Percentiles rank a stretch among this genome's conserved stretches.
Conservation (phyloP, 2,329 filamentous ascomycete genomes). For the Xylaria sp. region DNA sequence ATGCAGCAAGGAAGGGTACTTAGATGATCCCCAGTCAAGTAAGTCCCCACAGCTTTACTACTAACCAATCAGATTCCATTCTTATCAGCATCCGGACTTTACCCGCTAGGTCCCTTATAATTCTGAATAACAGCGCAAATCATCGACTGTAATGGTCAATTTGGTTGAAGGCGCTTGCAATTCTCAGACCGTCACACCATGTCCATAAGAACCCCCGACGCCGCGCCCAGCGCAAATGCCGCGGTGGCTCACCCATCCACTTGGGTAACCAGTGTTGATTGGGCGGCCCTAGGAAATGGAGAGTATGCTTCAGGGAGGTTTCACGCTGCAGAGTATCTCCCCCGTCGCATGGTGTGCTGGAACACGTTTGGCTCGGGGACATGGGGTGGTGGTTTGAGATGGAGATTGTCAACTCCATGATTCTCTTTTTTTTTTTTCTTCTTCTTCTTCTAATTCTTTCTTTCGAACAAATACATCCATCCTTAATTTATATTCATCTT, state of each 20-base stretch:
- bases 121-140: slow-evolving; percentile 23
- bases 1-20: background rate
- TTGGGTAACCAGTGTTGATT: slow-evolving; percentile 74
- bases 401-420: slow-evolving; percentile 61
- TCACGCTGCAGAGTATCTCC: slow-evolving; percentile 79
- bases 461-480: too few relatives aligned
- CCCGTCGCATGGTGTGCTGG: slow-evolving; percentile 76
- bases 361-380: slow-evolving; percentile 71
- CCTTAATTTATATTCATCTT: too few relatives aligned
- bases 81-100: background rate
- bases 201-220: slow-evolving; percentile 63
- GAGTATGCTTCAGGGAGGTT: slow-evolving; percentile 75
- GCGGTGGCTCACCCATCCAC: slow-evolving; percentile 73
- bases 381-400: slow-evolving; percentile 67
- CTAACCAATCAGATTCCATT: slow-evolving; percentile 10
- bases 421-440: slow-evolving; percentile 52
- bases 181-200: slow-evolving; percentile 61
- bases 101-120: slow-evolving; percentile 17
- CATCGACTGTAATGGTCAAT: slow-evolving; percentile 71
- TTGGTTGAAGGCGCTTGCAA: slow-evolving; percentile 66
- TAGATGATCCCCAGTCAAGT: background rate
- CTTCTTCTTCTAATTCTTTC: too few relatives aligned
- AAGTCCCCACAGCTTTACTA: background rate
- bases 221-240: slow-evolving; percentile 74
- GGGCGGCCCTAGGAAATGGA: slow-evolving; percentile 73